phyloP scores from a whole-genome alignment of 1,139 yeast species.

The Diutina neorugosa region DNA sequence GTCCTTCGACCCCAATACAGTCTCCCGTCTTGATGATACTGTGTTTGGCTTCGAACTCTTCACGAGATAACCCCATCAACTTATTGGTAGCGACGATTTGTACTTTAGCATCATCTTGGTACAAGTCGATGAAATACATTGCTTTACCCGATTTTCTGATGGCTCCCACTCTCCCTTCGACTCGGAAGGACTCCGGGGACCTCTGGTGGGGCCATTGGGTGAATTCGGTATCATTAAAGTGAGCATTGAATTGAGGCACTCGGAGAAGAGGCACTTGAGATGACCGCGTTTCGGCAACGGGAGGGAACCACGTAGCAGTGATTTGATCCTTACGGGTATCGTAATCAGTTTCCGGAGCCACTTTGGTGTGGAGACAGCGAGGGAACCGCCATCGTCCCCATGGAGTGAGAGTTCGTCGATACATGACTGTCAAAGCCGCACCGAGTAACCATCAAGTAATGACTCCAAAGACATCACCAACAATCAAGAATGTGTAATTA shows the following conservation, averaged over 20 bases:
- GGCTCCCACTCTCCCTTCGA: constrained; percentile 47
- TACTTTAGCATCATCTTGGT: constrained; percentile 42
- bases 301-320: not conserved
- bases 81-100: constrained; percentile 53
- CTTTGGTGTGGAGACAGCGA: not conserved
- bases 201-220: not conserved
- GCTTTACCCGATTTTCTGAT: constrained; percentile 57
- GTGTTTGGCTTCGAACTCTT: constrained; percentile 34
- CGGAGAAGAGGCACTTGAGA: not conserved
- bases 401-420: not conserved
- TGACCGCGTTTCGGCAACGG: not conserved
- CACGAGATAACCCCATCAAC: constrained; percentile 26
- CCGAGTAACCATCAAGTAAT: no score
- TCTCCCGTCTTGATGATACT: constrained; percentile 58
- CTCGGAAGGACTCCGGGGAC: constrained; percentile 6
- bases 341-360: not conserved
- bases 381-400: not conserved
- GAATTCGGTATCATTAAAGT: not conserved
- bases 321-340: not conserved
- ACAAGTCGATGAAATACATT: constrained; percentile 52
- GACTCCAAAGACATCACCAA: no score
- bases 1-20: constrained; percentile 48
- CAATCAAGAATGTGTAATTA: no score
- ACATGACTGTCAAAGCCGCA: not conserved
- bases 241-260: not conserved